Conservation (phyloP, 768 basidiomycete genomes). For the Tulasnella sp. region DNA sequence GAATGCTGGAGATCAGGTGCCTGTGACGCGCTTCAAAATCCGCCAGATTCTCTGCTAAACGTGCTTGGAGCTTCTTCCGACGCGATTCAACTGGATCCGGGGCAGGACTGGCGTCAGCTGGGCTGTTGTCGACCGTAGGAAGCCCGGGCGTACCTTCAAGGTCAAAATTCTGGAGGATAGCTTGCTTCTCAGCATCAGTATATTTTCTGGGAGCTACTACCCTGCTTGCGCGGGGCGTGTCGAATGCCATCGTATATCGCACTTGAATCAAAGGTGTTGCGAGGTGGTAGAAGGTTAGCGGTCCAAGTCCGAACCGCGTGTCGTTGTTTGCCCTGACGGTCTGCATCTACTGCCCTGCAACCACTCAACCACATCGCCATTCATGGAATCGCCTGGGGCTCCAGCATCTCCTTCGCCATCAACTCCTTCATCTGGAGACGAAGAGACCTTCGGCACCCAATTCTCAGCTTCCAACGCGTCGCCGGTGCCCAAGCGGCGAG, state of each 20-base stretch:
- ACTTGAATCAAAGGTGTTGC: not conserved
- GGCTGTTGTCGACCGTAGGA: no score
- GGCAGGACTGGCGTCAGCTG: not conserved
- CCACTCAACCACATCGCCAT: not conserved
- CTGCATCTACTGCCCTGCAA: not conserved
- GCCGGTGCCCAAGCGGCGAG: slow-evolving; percentile 7
- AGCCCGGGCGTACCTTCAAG: slow-evolving; percentile 15
- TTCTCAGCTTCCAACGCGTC: not conserved
- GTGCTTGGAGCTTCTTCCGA: not conserved
- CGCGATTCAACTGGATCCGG: slow-evolving; percentile 13
- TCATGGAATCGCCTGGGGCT: slow-evolving; percentile 9
- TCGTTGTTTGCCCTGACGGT: not conserved
- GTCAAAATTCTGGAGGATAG: slow-evolving; percentile 21
- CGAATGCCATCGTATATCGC: not conserved
- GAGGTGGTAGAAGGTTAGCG: not conserved
- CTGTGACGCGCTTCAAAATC: slow-evolving; percentile 19
- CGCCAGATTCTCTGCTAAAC: slow-evolving; percentile 6
- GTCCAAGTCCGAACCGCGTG: not conserved
- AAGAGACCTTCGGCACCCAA: not conserved
- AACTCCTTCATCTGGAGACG: slow-evolving; percentile 11
- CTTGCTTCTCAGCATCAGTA: slow-evolving; percentile 17
- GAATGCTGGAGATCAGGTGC: slow-evolving; percentile 18
- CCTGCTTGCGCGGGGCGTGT: not conserved
- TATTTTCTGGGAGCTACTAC: slow-evolving; percentile 5
- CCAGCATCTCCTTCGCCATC: slow-evolving; percentile 15